Percentiles rank a stretch among this genome's conserved stretches.
These are phyloP conservation scores for Globisporangium abappressorium DNA, from an alignment of 352 stramenopile species.

Conservation along the genomic window DNA sequence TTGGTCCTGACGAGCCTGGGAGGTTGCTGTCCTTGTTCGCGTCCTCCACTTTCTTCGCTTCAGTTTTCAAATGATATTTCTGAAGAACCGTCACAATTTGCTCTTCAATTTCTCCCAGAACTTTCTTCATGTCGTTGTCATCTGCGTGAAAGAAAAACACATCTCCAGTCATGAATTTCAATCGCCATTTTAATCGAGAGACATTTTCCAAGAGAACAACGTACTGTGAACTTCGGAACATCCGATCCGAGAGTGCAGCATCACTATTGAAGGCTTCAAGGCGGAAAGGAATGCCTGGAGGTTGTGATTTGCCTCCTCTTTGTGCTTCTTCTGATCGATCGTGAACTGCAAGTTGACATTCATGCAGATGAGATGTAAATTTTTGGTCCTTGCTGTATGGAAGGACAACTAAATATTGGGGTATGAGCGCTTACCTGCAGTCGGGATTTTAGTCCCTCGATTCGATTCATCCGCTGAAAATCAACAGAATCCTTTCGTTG, in stretches of 20 bases:
- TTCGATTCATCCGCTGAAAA: conserved; percentile 74
- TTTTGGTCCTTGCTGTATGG: not conserved
- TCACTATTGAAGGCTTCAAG: conserved; percentile 59
- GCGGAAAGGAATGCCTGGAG: conserved; percentile 62
- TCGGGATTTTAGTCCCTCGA: conserved; percentile 62
- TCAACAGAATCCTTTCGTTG: conserved; percentile 79
- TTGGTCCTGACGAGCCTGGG: not conserved
- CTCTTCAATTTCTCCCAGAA: conserved; percentile 75
- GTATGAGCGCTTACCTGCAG: conserved; percentile 28
- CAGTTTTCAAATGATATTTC: conserved; percentile 60
- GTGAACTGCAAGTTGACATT: conserved; percentile 23
- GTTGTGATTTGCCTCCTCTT: conserved; percentile 68
- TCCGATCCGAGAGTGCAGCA: conserved; percentile 67
- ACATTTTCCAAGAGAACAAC: conserved; percentile 7
- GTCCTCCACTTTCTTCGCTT: conserved; percentile 37
- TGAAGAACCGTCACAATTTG: conserved; percentile 66
- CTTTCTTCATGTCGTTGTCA: conserved; percentile 68
- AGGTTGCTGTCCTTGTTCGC: conserved; percentile 7
- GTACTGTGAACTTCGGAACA: conserved; percentile 66
- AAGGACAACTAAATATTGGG: not conserved
- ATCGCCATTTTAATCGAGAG: not conserved
- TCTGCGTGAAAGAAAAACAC: conserved; percentile 21
- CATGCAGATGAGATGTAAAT: not conserved
- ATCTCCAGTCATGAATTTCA: not conserved
- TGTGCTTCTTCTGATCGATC: conserved; percentile 73